Conservation (phyloP, 164 flowering plant species). For the Macadamia tetraphylla region DNA sequence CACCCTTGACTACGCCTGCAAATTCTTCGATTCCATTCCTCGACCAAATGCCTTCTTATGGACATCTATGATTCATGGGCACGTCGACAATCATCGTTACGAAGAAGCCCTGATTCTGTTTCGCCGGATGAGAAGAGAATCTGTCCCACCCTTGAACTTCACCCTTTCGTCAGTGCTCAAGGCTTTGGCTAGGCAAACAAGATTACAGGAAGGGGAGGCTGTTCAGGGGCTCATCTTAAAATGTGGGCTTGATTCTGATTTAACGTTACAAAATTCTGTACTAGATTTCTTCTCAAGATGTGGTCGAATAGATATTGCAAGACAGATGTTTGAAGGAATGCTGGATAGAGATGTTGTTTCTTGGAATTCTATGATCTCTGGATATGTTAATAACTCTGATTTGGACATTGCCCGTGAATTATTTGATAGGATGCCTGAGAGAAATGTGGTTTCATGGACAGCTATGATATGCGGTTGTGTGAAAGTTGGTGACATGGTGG, state of each 20-base stretch:
- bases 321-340: slow-evolving; percentile 30
- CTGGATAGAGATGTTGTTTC: slow-evolving; percentile 28
- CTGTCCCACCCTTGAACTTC: slow-evolving; percentile 24
- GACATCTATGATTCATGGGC: slow-evolving; percentile 38
- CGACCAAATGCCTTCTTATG: slow-evolving; percentile 33
- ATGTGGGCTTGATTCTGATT: slow-evolving; percentile 29
- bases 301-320: slow-evolving; percentile 24
- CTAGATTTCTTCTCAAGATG: slow-evolving; percentile 33
- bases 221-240: slow-evolving; percentile 28
- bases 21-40: slow-evolving; percentile 30
- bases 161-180: slow-evolving; percentile 30
- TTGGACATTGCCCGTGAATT: slow-evolving; percentile 23
- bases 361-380: slow-evolving; percentile 39
- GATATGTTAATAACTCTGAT: slow-evolving; percentile 23
- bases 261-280: slow-evolving; percentile 28
- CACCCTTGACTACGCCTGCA: slow-evolving; percentile 19
- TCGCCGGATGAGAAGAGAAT: slow-evolving; percentile 17
- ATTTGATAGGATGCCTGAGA: slow-evolving; percentile 31
- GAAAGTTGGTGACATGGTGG: slow-evolving; percentile 28
- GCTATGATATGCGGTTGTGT: slow-evolving; percentile 34
- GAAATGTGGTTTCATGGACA: slow-evolving; percentile 42
- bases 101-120: slow-evolving; percentile 23
- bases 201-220: slow-evolving; percentile 22
- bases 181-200: slow-evolving; percentile 21
- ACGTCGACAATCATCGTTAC: slow-evolving; percentile 20